Evolutionary conservation across 306 rosid genomes (phyloP).

Genomic region (Trifolium fragiferum): DNA sequence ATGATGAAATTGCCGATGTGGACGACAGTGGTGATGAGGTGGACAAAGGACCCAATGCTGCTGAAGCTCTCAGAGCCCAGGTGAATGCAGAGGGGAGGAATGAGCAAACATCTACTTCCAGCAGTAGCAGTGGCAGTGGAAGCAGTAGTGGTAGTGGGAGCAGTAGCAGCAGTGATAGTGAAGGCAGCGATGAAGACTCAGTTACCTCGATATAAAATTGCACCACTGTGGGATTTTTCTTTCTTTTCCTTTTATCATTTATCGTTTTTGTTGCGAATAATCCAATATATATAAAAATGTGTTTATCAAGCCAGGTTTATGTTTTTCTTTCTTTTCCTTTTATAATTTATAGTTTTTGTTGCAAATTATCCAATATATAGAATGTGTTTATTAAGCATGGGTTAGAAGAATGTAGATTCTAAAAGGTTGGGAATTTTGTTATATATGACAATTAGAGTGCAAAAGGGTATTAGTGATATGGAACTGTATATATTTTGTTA

Average conservation of each 20-base stretch:
- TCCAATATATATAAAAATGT: constrained; percentile 1
- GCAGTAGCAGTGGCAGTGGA: constrained; percentile 78
- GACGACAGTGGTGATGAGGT: constrained; percentile 88
- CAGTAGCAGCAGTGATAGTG: constrained; percentile 77
- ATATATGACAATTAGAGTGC: background rate
- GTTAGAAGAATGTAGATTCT: constrained; percentile 25
- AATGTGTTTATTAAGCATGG: background rate
- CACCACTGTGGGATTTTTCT: background rate
- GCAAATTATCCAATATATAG: constrained; percentile 13
- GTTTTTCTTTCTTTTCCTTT: constrained; percentile 11
- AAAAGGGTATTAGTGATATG: constrained; percentile 2
- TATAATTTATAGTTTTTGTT: background rate
- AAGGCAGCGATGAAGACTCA: constrained; percentile 83
- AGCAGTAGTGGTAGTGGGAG: constrained; percentile 63
- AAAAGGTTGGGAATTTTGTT: constrained; percentile 21
- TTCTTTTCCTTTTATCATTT: background rate
- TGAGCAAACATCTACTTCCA: constrained; percentile 70
- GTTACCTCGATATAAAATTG: constrained; percentile 70
- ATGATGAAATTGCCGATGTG: constrained; percentile 89
- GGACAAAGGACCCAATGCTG: constrained; percentile 86
- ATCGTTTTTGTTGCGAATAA: constrained; percentile 7
- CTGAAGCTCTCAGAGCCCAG: constrained; percentile 85
- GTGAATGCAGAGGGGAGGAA: constrained; percentile 73
- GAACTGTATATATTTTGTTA: too few species aligned
- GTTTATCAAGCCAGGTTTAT: background rate